Conservation (phyloP, 2,329 filamentous ascomycete species). For the Cyphellophora europaea region DNA sequence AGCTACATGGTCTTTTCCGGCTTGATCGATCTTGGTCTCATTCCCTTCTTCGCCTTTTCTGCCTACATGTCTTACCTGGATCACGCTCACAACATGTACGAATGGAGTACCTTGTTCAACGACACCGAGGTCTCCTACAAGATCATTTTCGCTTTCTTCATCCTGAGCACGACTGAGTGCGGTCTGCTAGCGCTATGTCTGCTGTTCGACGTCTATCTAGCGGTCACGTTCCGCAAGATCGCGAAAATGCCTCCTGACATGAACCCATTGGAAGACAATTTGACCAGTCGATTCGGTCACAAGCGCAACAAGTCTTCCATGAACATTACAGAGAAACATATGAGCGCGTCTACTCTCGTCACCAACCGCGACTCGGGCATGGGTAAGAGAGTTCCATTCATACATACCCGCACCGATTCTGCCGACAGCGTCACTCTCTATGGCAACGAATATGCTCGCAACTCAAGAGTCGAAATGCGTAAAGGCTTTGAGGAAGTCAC, state of each 20-base stretch:
- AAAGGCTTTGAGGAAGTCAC: constrained; percentile 15
- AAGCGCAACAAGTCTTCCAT: constrained; percentile 61
- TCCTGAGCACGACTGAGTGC: constrained; percentile 54
- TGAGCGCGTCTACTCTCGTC: constrained; percentile 41
- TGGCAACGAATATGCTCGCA: constrained; percentile 14
- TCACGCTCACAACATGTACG: constrained; percentile 30
- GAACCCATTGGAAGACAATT: constrained; percentile 75
- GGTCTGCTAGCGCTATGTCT: constrained; percentile 64
- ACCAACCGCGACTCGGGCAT: constrained; percentile 23
- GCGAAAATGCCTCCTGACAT: constrained; percentile 77
- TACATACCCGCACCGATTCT: constrained; percentile 63
- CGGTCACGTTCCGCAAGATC: constrained; percentile 73
- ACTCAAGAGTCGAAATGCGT: constrained; percentile 14
- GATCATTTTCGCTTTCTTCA: constrained; percentile 60
- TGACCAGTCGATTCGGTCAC: constrained; percentile 60
- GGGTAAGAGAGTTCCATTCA: constrained; percentile 57
- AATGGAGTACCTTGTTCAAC: constrained; percentile 62
- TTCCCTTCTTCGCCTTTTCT: constrained; percentile 55
- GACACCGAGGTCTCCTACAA: constrained; percentile 45
- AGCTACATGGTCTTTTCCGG: constrained; percentile 83
- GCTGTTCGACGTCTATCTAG: constrained; percentile 63
- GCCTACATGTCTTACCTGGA: constrained; percentile 45
- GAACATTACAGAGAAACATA: constrained; percentile 51
- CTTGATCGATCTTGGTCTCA: constrained; percentile 58
- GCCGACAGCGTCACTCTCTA: constrained; percentile 36